A percentile compares a stretch with the other conserved stretches of the same genome.
Conservation (phyloP, 140 eudicot genomes). For the Erigeron philadelphicus region DNA sequence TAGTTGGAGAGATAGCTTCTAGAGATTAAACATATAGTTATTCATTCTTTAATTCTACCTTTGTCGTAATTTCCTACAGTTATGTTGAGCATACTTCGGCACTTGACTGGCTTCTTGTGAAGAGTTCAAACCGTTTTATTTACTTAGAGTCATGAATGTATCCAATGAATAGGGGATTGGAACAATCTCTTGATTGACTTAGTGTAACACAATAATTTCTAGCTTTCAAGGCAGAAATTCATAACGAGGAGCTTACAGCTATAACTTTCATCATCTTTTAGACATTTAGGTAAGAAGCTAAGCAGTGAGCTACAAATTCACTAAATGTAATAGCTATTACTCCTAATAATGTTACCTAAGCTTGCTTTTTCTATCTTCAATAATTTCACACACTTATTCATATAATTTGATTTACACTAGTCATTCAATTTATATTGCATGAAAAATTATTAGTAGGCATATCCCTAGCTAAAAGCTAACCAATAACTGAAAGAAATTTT, state of each 20-base stretch:
- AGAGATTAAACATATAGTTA: background rate
- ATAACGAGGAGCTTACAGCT: background rate
- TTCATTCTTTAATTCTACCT: background rate
- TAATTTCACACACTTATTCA: background rate
- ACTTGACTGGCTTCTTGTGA: background rate
- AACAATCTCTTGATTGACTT: background rate
- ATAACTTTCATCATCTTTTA: constrained; percentile 10
- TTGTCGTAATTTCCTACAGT: no score
- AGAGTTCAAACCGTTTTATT: background rate
- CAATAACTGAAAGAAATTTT: constrained; percentile 1
- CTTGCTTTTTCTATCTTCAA: constrained; percentile 2
- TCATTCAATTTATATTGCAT: background rate
- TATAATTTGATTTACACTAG: background rate
- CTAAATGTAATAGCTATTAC: background rate
- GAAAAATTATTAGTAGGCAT: background rate
- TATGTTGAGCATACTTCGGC: no score
- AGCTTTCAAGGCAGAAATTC: background rate
- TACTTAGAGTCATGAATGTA: background rate
- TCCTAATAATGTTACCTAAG: background rate
- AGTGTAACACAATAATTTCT: background rate
- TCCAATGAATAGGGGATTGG: background rate
- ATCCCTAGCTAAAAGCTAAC: no score
- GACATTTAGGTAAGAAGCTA: background rate
- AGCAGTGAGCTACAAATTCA: background rate
- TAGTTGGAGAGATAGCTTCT: background rate